These are phyloP conservation scores for Melampsora larici-populina DNA, from an alignment of 1,284 basidiomycete genomes.

Conservation along the genomic window DNA sequence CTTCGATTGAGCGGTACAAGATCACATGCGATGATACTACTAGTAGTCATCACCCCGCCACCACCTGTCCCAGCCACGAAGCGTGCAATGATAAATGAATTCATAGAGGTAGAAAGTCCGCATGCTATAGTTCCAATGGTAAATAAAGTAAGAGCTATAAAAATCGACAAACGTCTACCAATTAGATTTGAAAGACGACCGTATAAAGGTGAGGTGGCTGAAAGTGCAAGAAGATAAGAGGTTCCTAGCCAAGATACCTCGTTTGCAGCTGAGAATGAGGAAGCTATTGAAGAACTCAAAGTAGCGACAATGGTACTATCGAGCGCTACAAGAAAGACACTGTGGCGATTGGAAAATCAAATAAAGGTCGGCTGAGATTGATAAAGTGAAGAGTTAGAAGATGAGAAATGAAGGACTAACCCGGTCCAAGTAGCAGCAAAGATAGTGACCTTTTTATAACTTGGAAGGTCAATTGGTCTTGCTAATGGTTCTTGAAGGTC, in stretches of 20 bases:
- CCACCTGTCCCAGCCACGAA: conserved; percentile 12
- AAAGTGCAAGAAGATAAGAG: conserved; percentile 51
- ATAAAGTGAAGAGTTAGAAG: neutral
- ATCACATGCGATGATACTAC: conserved; percentile 50
- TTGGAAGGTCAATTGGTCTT: neutral
- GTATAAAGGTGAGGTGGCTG: conserved; percentile 51
- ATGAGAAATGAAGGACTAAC: neutral
- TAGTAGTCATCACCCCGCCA: conserved; percentile 48
- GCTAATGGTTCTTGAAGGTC: neutral
- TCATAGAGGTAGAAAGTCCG: conserved; percentile 22
- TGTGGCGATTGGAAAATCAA: neutral
- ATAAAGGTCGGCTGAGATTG: too few species aligned
- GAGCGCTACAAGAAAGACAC: conserved; percentile 32
- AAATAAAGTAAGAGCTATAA: conserved; percentile 46
- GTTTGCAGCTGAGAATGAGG: conserved; percentile 51
- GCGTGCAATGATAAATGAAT: neutral
- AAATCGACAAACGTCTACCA: conserved; percentile 49
- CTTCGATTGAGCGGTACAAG: conserved; percentile 52
- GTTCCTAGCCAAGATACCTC: conserved; percentile 53
- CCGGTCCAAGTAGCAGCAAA: neutral
- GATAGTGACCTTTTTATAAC: neutral
- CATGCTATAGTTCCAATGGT: conserved; percentile 26
- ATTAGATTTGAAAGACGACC: conserved; percentile 52
- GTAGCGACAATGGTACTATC: conserved; percentile 52
- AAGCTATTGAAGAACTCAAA: conserved; percentile 52